A percentile compares a stretch with the other conserved stretches of the same genome.
Conservation (phyloP, 1,284 basidiomycete genomes). For the Pseudozyma flocculosa region DNA sequence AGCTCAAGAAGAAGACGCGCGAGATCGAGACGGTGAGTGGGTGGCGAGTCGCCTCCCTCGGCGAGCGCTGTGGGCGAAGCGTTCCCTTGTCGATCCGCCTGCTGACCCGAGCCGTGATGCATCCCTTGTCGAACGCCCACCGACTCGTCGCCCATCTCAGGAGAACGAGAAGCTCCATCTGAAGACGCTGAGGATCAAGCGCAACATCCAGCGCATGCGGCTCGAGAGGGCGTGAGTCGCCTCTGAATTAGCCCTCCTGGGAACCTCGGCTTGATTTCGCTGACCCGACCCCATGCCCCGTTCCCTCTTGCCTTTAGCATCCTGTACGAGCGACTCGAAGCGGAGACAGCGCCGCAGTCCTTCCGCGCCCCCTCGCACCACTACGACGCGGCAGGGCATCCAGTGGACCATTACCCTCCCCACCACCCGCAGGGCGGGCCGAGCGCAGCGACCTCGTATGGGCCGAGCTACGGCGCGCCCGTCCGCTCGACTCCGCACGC, state of each 20-base stretch:
- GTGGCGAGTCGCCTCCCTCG: no score
- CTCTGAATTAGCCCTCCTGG: background rate
- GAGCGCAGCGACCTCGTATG: background rate
- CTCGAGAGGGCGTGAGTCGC: constrained; percentile 77
- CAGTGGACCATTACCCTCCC: constrained; percentile 6
- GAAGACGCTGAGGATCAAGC: constrained; percentile 77
- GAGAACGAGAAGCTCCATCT: constrained; percentile 84
- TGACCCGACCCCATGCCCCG: no score
- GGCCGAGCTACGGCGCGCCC: background rate
- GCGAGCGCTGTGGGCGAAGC: no score
- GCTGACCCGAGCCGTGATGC: no score
- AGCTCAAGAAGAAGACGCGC: constrained; percentile 81
- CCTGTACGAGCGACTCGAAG: constrained; percentile 48
- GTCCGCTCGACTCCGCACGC: no score
- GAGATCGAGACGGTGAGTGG: constrained; percentile 78
- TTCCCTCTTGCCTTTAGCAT: constrained; percentile 16
- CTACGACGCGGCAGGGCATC: constrained; percentile 11
- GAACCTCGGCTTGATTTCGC: background rate
- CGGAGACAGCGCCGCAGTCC: constrained; percentile 30
- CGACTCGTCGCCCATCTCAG: no score
- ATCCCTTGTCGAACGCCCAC: no score
- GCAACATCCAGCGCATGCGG: constrained; percentile 82
- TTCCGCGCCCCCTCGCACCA: constrained; percentile 12
- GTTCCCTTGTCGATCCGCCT: no score
- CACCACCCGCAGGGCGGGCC: background rate